Evolutionary conservation across 2,329 filamentous ascomycete genomes (phyloP).

Genomic region (Penicillium sp.): DNA sequence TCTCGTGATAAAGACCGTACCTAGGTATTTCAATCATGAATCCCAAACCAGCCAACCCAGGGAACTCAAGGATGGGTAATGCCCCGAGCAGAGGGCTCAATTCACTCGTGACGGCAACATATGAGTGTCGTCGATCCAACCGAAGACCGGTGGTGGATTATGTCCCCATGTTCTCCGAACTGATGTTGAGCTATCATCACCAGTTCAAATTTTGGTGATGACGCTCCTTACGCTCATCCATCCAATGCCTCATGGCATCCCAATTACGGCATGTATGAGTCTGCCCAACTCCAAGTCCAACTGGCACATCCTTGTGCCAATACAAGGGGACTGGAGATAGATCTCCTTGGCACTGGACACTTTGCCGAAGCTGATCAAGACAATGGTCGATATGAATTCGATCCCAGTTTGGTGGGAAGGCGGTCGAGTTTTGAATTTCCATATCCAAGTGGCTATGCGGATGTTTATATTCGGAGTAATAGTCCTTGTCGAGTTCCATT

Average conservation of each 20-base stretch:
- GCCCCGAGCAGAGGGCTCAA: no score
- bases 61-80: no score
- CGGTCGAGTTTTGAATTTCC: not conserved
- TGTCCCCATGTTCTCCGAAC: no score
- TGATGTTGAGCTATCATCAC: not conserved
- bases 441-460: not conserved
- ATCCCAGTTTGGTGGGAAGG: not conserved
- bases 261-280: not conserved
- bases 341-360: not conserved
- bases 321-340: not conserved
- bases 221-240: not conserved
- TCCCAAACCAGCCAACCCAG: no score
- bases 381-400: not conserved
- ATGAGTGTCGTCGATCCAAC: no score
- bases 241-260: not conserved
- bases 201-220: not conserved
- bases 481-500: not conserved
- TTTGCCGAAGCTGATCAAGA: not conserved
- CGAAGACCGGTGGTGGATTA: no score
- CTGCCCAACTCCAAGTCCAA: not conserved
- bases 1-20: no score
- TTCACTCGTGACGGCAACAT: no score
- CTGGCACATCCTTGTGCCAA: not conserved
- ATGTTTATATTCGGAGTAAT: not conserved
- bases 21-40: no score